Evolutionary conservation across 345 rosid genomes (phyloP), one percentile per base, ranked within the genome.

Genomic region (Nasturtium officinale): DNA sequence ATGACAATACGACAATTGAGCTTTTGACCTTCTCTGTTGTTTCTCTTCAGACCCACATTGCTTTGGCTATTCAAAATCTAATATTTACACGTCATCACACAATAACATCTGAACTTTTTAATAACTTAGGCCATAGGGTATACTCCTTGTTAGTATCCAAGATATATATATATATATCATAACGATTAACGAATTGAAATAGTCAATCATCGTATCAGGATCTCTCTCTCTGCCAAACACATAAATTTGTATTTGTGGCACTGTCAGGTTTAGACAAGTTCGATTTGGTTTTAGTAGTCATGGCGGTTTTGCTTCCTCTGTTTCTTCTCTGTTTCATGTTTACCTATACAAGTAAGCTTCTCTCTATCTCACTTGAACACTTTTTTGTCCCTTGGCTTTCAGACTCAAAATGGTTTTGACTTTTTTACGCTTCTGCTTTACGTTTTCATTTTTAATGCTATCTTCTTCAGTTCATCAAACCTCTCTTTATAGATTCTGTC

Each of bases 341-440:
- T 29, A 90, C 85, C 64, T 79, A 73, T 79, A 85, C 97, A 83
- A 83, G 98, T 90, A 82, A 87, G 91, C 65, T 58, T 8, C 61
- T 69, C 30, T 28, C 15, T 32, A 5, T 57, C 29, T 48, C 53
- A 23, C 43, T 0, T 25, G 16, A 28, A 28, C 5, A 28, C 1
- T 17, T 29, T 4, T 56, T 30, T 30, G 23, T 30, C 61, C 42
- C 25, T 56, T 52, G 17, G 30, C 17, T 25, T 61, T 12, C 7
- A 13, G 28, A 6, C 55, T 54, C 28, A 9, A 25, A 29, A 11
- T 55, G 51, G 23, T 69, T 56, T 16, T 9, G 13, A 9, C 6
- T 12, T 23, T 42, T 33, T 12, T n/a, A n/a, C 6, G 17, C 45
- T 26, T 48, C 23, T 33, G 1, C 46, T 10, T 18, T 18, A 37